Base-by-base conservation (phyloP, 768 basidiomycete species). In the Tylopilus vinaceipallidus region DNA sequence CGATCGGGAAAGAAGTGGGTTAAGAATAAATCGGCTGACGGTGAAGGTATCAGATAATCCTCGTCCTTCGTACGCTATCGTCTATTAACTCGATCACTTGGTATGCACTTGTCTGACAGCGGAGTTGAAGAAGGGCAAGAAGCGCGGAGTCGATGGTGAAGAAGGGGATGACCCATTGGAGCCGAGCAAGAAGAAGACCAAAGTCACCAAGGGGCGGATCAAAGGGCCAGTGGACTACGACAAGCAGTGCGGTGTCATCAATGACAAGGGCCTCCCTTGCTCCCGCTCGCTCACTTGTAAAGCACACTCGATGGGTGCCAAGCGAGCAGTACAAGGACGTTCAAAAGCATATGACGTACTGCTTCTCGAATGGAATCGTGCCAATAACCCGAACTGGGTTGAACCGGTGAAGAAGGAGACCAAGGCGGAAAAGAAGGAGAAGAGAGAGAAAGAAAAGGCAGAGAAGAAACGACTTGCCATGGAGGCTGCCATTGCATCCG, bases 211-310 rank as follows among this genome's bases (percentile, higher is more conserved):
- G 66, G 85, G 88, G 16, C 83, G 89, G 38, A 70, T 80, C 52
- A 91, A 91, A 60, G 90, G 91, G 2, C 93, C 94, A 4, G 82
- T 95, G 42, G 88, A 98, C 69, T 83, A 84, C 55, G 91, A 97
- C 73, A 84, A 81, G 48, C 94, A 97, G 56, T 98, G 95, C 60
- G 94, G 95, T 43, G 95, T 98, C 32, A 95, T 97, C 66, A 98
- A 95, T 71, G 94, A 95, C 72, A 97, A 97, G 68, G 80, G 80
- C 37, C 73, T 92, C 7, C 93, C 91, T 0, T 99, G 95, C 64
- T 92, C 93, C 12, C 89, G 95, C 23, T 93, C 93, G 7, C 79
- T 99, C 32, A 98, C 95, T 0, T 99, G 95, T 75, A 99, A 99
- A 70, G 92, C 95, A 6, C 95, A 99, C 65, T 88, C 91, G 2